A percentile compares a stretch with the other conserved stretches of the same genome.
phyloP scores from a whole-genome alignment of 352 stramenopile genomes.

The Globisporangium radiosum region DNA sequence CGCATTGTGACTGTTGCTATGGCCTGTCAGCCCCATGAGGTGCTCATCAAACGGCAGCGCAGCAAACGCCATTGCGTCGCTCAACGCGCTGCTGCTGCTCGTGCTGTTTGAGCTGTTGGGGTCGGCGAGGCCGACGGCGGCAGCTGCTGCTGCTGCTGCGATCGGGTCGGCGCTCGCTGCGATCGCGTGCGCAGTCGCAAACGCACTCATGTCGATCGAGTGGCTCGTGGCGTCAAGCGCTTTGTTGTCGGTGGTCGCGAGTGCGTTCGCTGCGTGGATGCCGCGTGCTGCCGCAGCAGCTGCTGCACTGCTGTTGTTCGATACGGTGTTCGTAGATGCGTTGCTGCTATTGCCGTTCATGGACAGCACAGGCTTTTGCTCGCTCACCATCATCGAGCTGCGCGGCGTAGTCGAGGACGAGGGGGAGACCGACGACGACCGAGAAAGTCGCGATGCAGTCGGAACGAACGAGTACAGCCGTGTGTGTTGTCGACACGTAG shows the following conservation, averaged over 20 bases:
- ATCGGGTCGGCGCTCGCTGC: slow-evolving; percentile 9
- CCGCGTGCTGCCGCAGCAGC: background rate
- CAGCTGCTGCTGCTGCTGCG: slow-evolving; percentile 10
- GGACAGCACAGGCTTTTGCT: slow-evolving; percentile 18
- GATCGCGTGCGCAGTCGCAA: slow-evolving; percentile 7
- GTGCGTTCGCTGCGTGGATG: slow-evolving; percentile 5
- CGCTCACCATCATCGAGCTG: slow-evolving; percentile 34
- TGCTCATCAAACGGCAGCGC: slow-evolving; percentile 55
- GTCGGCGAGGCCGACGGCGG: slow-evolving; percentile 12
- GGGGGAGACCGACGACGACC: background rate
- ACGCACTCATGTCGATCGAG: slow-evolving; percentile 10
- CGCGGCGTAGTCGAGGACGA: background rate
- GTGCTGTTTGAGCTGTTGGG: slow-evolving; percentile 2
- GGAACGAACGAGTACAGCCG: too few relatives aligned
- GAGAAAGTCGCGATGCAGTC: background rate
- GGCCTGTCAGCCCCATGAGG: slow-evolving; percentile 22
- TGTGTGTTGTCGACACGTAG: too few relatives aligned
- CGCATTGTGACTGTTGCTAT: background rate
- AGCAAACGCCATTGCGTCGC: slow-evolving; percentile 13
- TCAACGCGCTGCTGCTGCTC: background rate
- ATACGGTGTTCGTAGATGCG: background rate
- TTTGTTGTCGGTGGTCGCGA: slow-evolving; percentile 2
- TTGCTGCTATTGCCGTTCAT: slow-evolving; percentile 2
- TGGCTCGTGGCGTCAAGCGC: slow-evolving; percentile 3
- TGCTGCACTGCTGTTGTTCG: background rate